Base-by-base conservation (phyloP, 805 yeast genomes). In the Lipomyces kockii region DNA sequence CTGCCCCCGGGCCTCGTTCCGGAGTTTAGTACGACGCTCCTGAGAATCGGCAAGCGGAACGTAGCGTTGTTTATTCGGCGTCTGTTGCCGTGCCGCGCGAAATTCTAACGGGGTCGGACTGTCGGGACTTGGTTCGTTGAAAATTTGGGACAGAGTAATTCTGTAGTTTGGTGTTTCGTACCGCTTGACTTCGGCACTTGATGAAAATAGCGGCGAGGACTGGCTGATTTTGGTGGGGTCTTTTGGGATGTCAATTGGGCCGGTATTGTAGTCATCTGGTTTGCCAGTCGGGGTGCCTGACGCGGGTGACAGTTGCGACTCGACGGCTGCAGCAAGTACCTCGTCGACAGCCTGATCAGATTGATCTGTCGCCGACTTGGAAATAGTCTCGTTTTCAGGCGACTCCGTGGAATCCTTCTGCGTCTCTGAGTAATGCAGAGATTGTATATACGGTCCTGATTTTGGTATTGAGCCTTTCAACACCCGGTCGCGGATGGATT, bases 21-120 rank as follows among this genome's bases (percentile, higher is more conserved):
- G 63, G 8, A 43, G 60, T 29, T 20, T 59, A 8, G 9, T 43
- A 14, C 62, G 61, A 11, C 62, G 62, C 63, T 59, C 61, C 35
- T 59, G 62, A 14, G 62, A 59, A 22, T 59, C 62, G 60, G 61
- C 62, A 14, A 59, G 60, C 14, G 62, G 39, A 25, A 59, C 61
- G 60, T 59, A 59, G 55, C 27, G 29, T 14, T 56, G 29, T 17
- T 56, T 56, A 25, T 52, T 52, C 4, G 55, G 55, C 32, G 55
- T 25, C 55, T 52, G 34, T 25, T 52, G 55, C n/a, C 7, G 55
- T 35, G 27, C 27, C 32, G 14, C 39, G 39, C 32, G 55, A 43
- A n/a, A 43, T 43, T 43, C 49, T 7, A 43, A n/a, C 22, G 49
- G 49, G 11, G 49, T 43, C 49, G 49, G 49, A n/a, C 49, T 43